phyloP scores from a whole-genome alignment of 345 rosid genomes.

The Pelargonium nanum region DNA sequence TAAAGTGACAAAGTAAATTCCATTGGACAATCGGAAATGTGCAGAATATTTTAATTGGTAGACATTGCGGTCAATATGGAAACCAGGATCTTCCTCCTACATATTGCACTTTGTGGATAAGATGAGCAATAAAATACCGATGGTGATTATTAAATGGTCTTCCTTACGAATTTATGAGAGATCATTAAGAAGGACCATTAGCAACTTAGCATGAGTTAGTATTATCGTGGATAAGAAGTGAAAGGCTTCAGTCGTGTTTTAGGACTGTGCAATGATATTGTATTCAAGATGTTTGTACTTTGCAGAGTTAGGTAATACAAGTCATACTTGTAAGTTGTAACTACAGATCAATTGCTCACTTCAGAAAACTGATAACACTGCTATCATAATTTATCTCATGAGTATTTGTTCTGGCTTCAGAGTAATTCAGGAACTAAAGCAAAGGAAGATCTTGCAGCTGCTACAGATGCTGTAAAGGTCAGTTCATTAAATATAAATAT shows the following conservation, averaged over 20 bases:
- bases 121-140: background rate
- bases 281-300: background rate
- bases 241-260: background rate
- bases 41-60: background rate
- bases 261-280: background rate
- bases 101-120: background rate
- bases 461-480: slow-evolving; percentile 95
- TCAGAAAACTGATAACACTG: too few species aligned
- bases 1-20: background rate
- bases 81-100: background rate
- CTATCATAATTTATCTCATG: background rate
- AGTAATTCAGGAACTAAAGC: slow-evolving; percentile 97
- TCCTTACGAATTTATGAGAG: background rate
- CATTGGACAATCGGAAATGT: background rate
- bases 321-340: too few species aligned
- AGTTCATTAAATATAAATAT: slow-evolving; percentile 16
- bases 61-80: background rate
- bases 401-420: slow-evolving; percentile 31
- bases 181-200: background rate
- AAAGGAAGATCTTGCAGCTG: slow-evolving; percentile 98
- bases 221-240: background rate
- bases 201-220: background rate
- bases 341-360: too few species aligned
- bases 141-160: background rate
- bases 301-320: background rate